Conservation (phyloP, 305 asterid genomes). For the Rubia occidens region DNA sequence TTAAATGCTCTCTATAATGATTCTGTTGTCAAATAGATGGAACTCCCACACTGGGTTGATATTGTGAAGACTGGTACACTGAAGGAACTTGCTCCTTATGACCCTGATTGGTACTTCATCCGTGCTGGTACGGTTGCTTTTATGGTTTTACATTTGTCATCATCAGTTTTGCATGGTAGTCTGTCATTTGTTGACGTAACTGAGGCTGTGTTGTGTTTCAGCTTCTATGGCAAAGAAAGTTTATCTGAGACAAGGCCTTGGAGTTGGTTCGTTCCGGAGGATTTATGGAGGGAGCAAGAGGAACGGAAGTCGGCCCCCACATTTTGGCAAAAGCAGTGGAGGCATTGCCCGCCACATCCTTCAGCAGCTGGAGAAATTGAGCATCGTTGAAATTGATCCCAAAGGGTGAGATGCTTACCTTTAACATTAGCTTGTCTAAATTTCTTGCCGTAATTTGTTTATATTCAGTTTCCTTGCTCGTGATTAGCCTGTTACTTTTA, state of each 20-base stretch:
- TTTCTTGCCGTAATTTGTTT: no score
- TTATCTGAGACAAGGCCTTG: constrained; percentile 35
- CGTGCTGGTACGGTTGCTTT: constrained; percentile 29
- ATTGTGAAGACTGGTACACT: constrained; percentile 38
- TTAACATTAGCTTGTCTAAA: no score
- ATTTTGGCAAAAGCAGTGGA: constrained; percentile 43
- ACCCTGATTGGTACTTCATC: constrained; percentile 46
- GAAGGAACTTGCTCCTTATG: constrained; percentile 43
- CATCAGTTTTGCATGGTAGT: background rate
- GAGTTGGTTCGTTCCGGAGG: constrained; percentile 32
- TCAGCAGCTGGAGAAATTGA: constrained; percentile 35
- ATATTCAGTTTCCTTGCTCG: background rate
- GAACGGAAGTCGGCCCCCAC: constrained; percentile 35
- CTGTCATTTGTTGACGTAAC: background rate
- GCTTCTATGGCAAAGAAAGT: constrained; percentile 42
- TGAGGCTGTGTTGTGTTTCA: background rate
- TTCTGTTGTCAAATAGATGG: constrained; percentile 21
- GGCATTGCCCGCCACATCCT: constrained; percentile 34
- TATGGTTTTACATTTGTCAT: background rate
- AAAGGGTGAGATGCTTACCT: constrained; percentile 23
- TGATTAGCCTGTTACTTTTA: background rate
- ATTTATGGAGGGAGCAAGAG: constrained; percentile 44
- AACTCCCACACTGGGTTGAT: constrained; percentile 44
- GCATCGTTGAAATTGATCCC: constrained; percentile 29
- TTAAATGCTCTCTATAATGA: no score